phyloP scores from a whole-genome alignment of 768 basidiomycete genomes.

The Leucocoprinus leucothites region DNA sequence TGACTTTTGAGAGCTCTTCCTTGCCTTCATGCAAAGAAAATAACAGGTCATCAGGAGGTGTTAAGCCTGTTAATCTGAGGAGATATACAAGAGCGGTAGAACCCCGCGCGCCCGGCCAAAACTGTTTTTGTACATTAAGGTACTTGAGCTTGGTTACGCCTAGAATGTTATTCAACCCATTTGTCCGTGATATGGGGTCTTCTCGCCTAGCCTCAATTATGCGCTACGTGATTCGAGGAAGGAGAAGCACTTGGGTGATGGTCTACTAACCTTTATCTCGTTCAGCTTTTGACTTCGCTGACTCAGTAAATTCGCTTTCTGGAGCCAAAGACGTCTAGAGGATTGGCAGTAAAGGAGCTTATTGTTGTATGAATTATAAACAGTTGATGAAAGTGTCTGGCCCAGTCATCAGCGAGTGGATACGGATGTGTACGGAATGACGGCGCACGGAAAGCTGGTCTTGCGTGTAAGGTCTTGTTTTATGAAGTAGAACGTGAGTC shows the following conservation, averaged over 20 bases:
- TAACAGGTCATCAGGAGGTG: too few relatives aligned
- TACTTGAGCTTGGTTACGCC: not conserved
- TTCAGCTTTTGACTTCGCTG: not conserved
- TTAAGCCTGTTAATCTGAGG: not conserved
- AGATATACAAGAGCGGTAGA: not conserved
- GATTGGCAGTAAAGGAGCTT: conserved; percentile 8
- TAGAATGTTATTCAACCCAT: not conserved
- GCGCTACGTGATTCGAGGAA: not conserved
- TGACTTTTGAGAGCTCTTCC: too few relatives aligned
- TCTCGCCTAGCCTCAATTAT: not conserved
- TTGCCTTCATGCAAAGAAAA: too few relatives aligned
- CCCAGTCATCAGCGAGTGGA: not conserved
- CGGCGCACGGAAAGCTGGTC: not conserved
- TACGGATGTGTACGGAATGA: conserved; percentile 8
- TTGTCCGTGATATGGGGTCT: not conserved
- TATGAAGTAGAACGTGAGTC: conserved; percentile 43
- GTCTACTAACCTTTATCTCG: not conserved
- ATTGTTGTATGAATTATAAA: not conserved
- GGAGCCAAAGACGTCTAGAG: not conserved
- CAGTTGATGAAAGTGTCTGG: not conserved
- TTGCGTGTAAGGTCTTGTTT: conserved; percentile 14
- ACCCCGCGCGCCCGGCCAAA: conserved; percentile 4
- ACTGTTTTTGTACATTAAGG: not conserved
- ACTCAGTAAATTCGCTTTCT: not conserved
- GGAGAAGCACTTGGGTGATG: not conserved